phyloP scores from a whole-genome alignment of 108 stramenopile genomes.

The Pseudonitzschia pungens region DNA sequence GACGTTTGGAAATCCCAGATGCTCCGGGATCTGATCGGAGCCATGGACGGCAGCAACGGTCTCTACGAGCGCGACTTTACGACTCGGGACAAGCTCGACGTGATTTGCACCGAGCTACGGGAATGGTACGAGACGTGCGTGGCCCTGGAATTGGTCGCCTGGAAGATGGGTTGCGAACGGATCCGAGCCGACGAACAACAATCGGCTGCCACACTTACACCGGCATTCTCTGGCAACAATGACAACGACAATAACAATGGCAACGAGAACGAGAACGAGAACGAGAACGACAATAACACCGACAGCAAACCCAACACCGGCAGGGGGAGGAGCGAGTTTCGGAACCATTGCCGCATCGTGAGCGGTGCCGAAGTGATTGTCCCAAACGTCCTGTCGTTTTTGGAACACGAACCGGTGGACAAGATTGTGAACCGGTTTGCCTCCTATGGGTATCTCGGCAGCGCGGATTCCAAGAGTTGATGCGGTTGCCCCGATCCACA shows the following conservation, averaged over 20 bases:
- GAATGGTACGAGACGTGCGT: conserved; percentile 45
- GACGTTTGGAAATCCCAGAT: conserved; percentile 55
- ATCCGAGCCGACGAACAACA: neutral
- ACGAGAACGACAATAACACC: too few species aligned
- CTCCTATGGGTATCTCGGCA: conserved; percentile 21
- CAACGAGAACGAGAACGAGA: too few species aligned
- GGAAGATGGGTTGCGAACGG: conserved; percentile 38
- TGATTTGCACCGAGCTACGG: conserved; percentile 39
- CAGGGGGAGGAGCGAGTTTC: conserved; percentile 24
- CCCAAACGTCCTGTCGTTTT: conserved; percentile 55
- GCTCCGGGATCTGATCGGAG: conserved; percentile 30
- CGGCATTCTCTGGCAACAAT: too few species aligned
- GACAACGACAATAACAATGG: too few species aligned
- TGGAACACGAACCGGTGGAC: conserved; percentile 56
- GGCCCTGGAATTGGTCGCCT: conserved; percentile 52
- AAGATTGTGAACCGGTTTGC: conserved; percentile 32
- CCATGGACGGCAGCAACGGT: conserved; percentile 23
- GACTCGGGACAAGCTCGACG: conserved; percentile 56
- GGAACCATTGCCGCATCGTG: conserved; percentile 40
- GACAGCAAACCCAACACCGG: neutral
- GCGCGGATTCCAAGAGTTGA: neutral
- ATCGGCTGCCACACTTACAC: neutral
- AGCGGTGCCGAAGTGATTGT: conserved; percentile 66
- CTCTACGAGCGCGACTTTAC: conserved; percentile 57
- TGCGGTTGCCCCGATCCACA: too few species aligned